These are phyloP conservation scores for Corylus americana DNA, from an alignment of 306 rosid species.

Conservation along the genomic window DNA sequence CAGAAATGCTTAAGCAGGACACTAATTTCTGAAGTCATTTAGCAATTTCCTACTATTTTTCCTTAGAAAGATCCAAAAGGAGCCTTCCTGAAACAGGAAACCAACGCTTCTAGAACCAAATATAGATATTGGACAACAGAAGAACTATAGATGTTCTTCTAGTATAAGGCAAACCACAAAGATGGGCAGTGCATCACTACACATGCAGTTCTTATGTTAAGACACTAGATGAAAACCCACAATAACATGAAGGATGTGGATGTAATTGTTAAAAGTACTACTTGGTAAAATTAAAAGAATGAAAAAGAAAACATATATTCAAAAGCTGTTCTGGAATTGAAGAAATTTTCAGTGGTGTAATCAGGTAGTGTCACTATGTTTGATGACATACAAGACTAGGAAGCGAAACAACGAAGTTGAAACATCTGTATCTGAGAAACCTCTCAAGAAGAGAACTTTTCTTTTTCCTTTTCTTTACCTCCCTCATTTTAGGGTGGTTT, in stretches of 20 bases:
- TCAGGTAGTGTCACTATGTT: background rate
- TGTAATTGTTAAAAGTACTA: background rate
- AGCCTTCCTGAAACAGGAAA: background rate
- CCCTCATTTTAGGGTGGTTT: too few relatives aligned
- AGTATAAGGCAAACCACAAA: conserved; percentile 5
- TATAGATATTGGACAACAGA: background rate
- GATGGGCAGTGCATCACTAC: background rate
- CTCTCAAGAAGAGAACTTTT: background rate
- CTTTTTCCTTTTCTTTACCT: background rate
- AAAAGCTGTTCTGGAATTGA: background rate
- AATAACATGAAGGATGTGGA: background rate
- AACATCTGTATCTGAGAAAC: background rate
- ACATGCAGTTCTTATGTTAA: background rate
- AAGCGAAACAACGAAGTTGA: background rate
- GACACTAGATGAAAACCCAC: background rate
- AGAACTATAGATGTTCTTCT: background rate
- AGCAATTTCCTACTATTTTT: background rate
- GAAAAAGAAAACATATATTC: background rate
- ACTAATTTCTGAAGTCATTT: background rate
- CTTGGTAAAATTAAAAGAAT: conserved; percentile 4
- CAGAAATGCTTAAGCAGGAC: background rate
- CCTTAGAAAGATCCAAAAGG: background rate
- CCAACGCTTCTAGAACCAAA: background rate
- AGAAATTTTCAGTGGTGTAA: background rate
- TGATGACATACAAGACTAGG: background rate